These are phyloP conservation scores for Colletotrichum falcatum DNA, from an alignment of 2,329 filamentous ascomycete species.

Conservation along the genomic window DNA sequence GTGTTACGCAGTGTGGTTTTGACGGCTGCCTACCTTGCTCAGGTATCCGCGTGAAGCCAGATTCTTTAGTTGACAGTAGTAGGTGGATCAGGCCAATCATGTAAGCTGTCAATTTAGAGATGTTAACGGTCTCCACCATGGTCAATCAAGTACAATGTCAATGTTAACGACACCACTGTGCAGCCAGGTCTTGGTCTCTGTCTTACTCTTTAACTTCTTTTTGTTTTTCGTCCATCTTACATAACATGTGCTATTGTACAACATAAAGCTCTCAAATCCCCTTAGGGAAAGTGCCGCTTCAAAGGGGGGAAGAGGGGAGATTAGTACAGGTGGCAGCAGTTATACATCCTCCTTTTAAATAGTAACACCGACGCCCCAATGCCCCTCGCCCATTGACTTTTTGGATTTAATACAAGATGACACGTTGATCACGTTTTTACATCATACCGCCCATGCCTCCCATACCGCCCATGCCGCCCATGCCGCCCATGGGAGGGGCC, in stretches of 20 bases:
- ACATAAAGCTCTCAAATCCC: slow-evolving; percentile 40
- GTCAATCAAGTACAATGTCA: background rate
- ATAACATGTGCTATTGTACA: slow-evolving; percentile 43
- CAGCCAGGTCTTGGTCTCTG: slow-evolving; percentile 18
- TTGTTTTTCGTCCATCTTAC: slow-evolving; percentile 37
- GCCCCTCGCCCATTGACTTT: slow-evolving; percentile 53
- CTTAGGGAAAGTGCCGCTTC: slow-evolving; percentile 37
- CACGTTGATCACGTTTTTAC: slow-evolving; percentile 55
- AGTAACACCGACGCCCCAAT: slow-evolving; percentile 63
- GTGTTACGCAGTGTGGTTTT: background rate
- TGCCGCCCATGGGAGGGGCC: slow-evolving; percentile 70
- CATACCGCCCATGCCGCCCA: slow-evolving; percentile 72
- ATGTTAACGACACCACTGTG: slow-evolving; percentile 17
- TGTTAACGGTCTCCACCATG: background rate
- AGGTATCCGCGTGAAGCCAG: background rate
- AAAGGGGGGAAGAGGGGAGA: slow-evolving; percentile 39
- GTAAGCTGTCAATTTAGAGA: background rate
- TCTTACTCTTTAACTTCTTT: slow-evolving; percentile 31
- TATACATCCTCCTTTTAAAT: slow-evolving; percentile 51
- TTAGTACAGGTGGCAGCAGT: slow-evolving; percentile 49
- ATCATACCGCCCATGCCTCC: slow-evolving; percentile 72
- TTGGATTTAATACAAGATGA: slow-evolving; percentile 45
- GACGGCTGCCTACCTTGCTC: slow-evolving; percentile 4
- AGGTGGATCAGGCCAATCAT: background rate
- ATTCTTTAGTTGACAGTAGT: background rate